Base-by-base conservation (phyloP, 2,329 filamentous ascomycete species). In the Knoxdaviesia capensis region DNA sequence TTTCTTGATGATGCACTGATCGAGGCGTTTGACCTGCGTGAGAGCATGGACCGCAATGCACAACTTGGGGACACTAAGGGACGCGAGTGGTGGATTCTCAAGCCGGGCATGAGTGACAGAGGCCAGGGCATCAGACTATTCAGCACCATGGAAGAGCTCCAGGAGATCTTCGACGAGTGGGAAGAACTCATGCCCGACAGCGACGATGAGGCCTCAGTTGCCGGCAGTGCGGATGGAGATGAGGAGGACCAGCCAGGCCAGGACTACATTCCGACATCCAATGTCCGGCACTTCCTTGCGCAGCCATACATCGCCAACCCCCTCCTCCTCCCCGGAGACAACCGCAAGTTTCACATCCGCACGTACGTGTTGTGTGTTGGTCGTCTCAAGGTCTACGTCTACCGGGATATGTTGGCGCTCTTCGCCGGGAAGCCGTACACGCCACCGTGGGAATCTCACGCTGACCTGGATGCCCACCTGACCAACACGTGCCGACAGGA, bases 31-130 rank as follows among this genome's bases (percentile, higher is more conserved):
- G 90, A 96, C 53, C 60, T 98, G 41, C 69, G 78, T 20, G 83
- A 84, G 44, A 87, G 81, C 50, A 69, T 92, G 57, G 71, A 72
- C 32, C 66, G 66, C 38, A 94, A 94, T 50, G 20, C 20, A 20
- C 59, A 57, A 9, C 48, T 48, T 8, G 46, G 44, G 4, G 49
- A 51, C 2, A 49, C 44, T 0, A 47, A 59, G 31, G 61, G 69
- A 36, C 68, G 70, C 45, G 76, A 92, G 55, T 98, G 88, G 88
- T 98, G 90, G 90, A 96, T 98, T 49, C 59, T 98, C 45, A 98
- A 98, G 60, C 88, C 90, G 0, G 81, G 88, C 6, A 96, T 98
- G 90, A 94, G 85, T 57, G 90, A 98, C 55, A 73, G 88, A 29
- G 90, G 88, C 0, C 87, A 94, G 56, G 90, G 90, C 1, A 94